Conservation (phyloP, 2,329 filamentous ascomycete genomes). For the Fusarium paranaense region DNA sequence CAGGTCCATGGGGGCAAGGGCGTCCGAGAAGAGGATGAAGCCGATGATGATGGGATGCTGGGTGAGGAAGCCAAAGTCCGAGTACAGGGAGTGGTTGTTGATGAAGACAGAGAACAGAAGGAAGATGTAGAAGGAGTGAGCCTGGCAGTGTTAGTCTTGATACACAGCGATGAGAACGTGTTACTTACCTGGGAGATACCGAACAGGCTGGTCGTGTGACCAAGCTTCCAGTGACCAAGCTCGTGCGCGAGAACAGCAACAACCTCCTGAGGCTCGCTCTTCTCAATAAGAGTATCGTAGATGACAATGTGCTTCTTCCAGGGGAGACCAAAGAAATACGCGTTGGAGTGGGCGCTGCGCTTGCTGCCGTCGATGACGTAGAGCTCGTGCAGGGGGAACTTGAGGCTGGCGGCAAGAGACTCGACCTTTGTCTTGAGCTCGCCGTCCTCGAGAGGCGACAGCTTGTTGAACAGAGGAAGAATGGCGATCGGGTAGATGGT, state of each 20-base stretch:
- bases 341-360: slow-evolving; percentile 87
- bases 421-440: slow-evolving; percentile 90
- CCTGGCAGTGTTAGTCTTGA: slow-evolving; percentile 61
- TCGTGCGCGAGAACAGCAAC: slow-evolving; percentile 96
- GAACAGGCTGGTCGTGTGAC: slow-evolving; percentile 93
- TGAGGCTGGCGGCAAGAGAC: slow-evolving; percentile 81
- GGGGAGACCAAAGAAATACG: slow-evolving; percentile 95
- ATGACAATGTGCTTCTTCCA: slow-evolving; percentile 99
- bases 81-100: slow-evolving; percentile 91
- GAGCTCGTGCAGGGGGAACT: slow-evolving; percentile 92
- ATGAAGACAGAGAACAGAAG: slow-evolving; percentile 97
- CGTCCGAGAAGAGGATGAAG: slow-evolving; percentile 97
- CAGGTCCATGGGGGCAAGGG: slow-evolving; percentile 94
- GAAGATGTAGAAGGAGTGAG: slow-evolving; percentile 97
- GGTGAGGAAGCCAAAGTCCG: slow-evolving; percentile 87
- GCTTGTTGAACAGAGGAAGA: slow-evolving; percentile 96
- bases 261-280: slow-evolving; percentile 91
- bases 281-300: slow-evolving; percentile 97
- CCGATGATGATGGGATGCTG: slow-evolving; percentile 94
- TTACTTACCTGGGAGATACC: slow-evolving; percentile 79
- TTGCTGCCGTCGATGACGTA: slow-evolving; percentile 96
- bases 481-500: slow-evolving; percentile 97
- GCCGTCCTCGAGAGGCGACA: slow-evolving; percentile 90
- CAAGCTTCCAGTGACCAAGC: slow-evolving; percentile 95
- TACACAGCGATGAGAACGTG: background rate